These are phyloP conservation scores for Salix caprea DNA, from an alignment of 345 rosid genomes.

Conservation along the genomic window DNA sequence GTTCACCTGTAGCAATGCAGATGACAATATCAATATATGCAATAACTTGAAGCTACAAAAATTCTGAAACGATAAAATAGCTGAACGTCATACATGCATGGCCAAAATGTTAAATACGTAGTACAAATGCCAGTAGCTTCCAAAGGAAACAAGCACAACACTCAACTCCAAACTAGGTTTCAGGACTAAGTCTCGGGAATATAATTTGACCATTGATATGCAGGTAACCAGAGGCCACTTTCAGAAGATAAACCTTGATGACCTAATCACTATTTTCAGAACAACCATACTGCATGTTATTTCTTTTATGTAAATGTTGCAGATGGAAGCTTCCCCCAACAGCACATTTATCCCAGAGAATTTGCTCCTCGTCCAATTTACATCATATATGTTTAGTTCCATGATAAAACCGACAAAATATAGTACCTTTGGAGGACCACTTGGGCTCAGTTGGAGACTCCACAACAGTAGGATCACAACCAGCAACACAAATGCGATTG, in stretches of 20 bases:
- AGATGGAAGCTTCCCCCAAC: no score
- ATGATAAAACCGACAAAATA: not conserved
- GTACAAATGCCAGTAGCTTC: not conserved
- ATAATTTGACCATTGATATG: not conserved
- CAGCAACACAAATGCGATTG: conserved; percentile 73
- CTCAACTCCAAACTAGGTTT: not conserved
- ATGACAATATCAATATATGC: conserved; percentile 3
- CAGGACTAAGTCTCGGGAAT: not conserved
- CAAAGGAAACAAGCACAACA: not conserved
- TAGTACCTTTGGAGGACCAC: conserved; percentile 82
- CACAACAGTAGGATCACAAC: conserved; percentile 55
- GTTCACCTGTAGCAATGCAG: conserved; percentile 65
- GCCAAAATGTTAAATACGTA: not conserved
- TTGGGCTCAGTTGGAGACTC: conserved; percentile 94
- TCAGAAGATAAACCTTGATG: no score
- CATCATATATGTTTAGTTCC: no score
- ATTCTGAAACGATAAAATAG: not conserved
- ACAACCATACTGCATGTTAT: no score
- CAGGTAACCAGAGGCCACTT: not conserved
- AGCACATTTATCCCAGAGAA: no score
- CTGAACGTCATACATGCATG: not conserved
- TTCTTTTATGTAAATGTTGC: no score
- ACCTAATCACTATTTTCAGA: no score
- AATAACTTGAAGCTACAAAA: not conserved
- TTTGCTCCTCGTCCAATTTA: not conserved